phyloP scores from a whole-genome alignment of 495 filamentous ascomycete genomes.

The Physcia stellaris region DNA sequence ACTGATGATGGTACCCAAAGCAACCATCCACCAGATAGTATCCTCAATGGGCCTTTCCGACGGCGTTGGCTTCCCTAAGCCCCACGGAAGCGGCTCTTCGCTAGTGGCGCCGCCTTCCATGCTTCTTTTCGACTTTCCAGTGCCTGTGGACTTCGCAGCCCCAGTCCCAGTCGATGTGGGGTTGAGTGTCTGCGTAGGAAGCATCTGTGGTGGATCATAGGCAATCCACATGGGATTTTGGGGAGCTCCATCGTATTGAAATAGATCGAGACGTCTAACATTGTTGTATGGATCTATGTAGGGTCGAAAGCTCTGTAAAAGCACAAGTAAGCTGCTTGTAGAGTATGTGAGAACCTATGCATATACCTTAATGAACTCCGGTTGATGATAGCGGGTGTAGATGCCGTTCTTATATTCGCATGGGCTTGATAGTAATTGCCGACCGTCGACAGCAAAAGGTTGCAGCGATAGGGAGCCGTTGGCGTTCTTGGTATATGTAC shows the following conservation, averaged over 20 bases:
- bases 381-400: conserved; percentile 58
- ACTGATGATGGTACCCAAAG: not conserved
- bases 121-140: conserved; percentile 22
- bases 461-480: conserved; percentile 47
- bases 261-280: conserved; percentile 52
- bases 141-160: conserved; percentile 21
- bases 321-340: conserved; percentile 10
- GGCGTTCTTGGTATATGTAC: conserved; percentile 38
- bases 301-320: conserved; percentile 45
- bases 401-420: conserved; percentile 37
- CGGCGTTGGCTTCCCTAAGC: conserved; percentile 57
- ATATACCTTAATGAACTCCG: conserved; percentile 49
- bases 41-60: conserved; percentile 44
- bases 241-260: conserved; percentile 48
- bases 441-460: conserved; percentile 56
- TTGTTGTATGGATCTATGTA: conserved; percentile 47
- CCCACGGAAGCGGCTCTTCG: conserved; percentile 49
- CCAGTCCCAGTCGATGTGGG: conserved; percentile 28
- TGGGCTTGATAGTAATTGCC: conserved; percentile 56
- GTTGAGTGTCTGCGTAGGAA: conserved; percentile 57
- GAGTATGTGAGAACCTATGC: not conserved
- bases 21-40: conserved; percentile 22
- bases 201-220: conserved; percentile 58
- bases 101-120: conserved; percentile 25
- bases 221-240: conserved; percentile 64